phyloP scores from a whole-genome alignment of 495 filamentous ascomycete genomes.

The Jackrogersella multiformis region DNA sequence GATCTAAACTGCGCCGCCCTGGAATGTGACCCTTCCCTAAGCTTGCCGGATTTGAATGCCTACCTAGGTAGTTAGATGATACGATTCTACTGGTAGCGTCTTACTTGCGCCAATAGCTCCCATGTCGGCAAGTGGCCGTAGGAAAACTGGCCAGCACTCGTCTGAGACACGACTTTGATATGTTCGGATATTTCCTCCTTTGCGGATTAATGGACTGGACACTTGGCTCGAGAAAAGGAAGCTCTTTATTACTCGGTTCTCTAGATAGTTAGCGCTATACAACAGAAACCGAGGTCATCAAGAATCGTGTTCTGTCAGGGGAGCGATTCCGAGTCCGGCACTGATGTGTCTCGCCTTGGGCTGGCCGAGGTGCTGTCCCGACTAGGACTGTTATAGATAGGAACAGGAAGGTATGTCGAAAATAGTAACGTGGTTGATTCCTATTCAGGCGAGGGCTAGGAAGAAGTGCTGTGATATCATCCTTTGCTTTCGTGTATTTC shows the following conservation, averaged over 20 bases:
- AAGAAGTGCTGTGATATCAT: neutral
- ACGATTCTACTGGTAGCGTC: neutral
- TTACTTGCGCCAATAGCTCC: neutral
- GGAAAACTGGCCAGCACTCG: constrained; percentile 3
- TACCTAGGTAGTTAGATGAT: neutral
- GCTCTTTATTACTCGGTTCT: neutral
- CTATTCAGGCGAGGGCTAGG: neutral
- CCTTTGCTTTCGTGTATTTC: neutral
- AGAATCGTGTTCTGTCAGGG: neutral
- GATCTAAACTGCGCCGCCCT: constrained; percentile 8
- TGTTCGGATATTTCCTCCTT: neutral
- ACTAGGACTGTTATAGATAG: constrained; percentile 6
- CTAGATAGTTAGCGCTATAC: neutral
- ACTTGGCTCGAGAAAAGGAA: constrained; percentile 13
- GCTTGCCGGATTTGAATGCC: neutral
- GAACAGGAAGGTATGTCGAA: neutral
- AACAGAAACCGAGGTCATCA: neutral
- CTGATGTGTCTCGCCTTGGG: constrained; percentile 4
- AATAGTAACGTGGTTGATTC: neutral
- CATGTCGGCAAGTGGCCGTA: neutral
- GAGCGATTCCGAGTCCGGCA: neutral
- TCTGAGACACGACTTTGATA: constrained; percentile 14
- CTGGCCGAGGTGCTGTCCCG: neutral
- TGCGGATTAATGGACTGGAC: neutral
- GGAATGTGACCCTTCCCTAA: neutral